Conservation (phyloP, 768 basidiomycete genomes). For the Hericium rajendrae region DNA sequence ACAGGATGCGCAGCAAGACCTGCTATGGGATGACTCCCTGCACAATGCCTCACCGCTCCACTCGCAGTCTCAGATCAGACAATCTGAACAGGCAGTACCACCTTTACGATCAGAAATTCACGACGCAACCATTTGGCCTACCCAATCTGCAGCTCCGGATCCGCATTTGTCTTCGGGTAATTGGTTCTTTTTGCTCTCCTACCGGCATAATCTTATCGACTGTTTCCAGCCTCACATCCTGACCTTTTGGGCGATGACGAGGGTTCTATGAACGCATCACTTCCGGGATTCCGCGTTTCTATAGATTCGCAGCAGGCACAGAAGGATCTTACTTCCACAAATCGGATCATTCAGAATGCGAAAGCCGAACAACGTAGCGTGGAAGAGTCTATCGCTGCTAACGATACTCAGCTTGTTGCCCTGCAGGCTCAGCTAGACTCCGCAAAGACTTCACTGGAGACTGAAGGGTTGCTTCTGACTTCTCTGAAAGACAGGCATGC, state of each 20-base stretch:
- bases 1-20: constrained; percentile 26
- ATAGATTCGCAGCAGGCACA: constrained; percentile 83
- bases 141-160: too few relatives aligned
- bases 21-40: constrained; percentile 35
- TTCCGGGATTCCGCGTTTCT: constrained; percentile 60
- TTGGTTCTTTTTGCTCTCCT: constrained; percentile 19
- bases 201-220: background rate
- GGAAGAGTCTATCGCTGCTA: constrained; percentile 55
- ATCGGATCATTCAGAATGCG: constrained; percentile 53
- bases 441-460: constrained; percentile 79
- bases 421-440: constrained; percentile 77
- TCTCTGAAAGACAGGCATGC: constrained; percentile 60
- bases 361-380: constrained; percentile 56
- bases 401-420: constrained; percentile 66
- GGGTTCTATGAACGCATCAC: constrained; percentile 34
- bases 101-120: background rate
- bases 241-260: constrained; percentile 77
- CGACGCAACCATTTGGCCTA: too few relatives aligned
- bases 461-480: constrained; percentile 62
- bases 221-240: constrained; percentile 11
- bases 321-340: constrained; percentile 79
- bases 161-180: background rate
- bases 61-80: constrained; percentile 5
- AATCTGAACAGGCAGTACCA: background rate
- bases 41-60: constrained; percentile 28